Conservation (phyloP, 2,329 filamentous ascomycete species). For the Pyrenochaeta sp. region DNA sequence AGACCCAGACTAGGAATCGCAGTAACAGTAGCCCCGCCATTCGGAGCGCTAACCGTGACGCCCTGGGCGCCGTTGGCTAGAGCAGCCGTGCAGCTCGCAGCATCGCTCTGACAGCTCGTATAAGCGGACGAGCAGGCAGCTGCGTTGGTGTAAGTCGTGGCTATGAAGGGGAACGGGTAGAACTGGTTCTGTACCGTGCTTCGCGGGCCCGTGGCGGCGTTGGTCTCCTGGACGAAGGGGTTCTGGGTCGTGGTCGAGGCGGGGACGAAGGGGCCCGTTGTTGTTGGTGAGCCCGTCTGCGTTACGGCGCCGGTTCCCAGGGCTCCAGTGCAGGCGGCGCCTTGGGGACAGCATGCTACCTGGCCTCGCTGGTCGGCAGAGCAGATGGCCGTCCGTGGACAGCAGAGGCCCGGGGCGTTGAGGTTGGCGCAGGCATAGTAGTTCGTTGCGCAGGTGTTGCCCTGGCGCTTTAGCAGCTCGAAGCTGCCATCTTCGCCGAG, state of each 20-base stretch:
- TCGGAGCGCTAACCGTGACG: conserved; percentile 59
- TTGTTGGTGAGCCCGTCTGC: conserved; percentile 26
- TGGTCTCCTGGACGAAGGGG: conserved; percentile 32
- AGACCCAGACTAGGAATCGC: conserved; percentile 46
- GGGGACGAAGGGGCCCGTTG: conserved; percentile 25
- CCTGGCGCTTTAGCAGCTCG: conserved; percentile 47
- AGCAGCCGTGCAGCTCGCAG: conserved; percentile 47
- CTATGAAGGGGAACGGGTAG: conserved; percentile 62
- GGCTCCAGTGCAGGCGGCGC: conserved; percentile 65
- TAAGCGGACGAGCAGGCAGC: conserved; percentile 62
- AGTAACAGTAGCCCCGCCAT: conserved; percentile 59
- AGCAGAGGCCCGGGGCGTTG: conserved; percentile 64
- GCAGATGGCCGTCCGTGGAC: conserved; percentile 61
- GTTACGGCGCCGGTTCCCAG: conserved; percentile 40
- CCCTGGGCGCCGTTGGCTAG: conserved; percentile 59
- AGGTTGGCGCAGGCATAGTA: conserved; percentile 62
- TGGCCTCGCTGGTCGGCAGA: conserved; percentile 63
- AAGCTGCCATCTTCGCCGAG: conserved; percentile 24
- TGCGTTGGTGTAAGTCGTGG: conserved; percentile 61
- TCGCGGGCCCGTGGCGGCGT: conserved; percentile 18
- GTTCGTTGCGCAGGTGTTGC: conserved; percentile 57
- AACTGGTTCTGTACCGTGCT: conserved; percentile 57
- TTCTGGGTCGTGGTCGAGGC: conserved; percentile 24
- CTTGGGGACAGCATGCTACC: conserved; percentile 67
- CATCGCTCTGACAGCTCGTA: conserved; percentile 59